These are phyloP conservation scores for Clonostachys rhizophaga DNA, from an alignment of 2,329 filamentous ascomycete genomes.

Conservation along the genomic window DNA sequence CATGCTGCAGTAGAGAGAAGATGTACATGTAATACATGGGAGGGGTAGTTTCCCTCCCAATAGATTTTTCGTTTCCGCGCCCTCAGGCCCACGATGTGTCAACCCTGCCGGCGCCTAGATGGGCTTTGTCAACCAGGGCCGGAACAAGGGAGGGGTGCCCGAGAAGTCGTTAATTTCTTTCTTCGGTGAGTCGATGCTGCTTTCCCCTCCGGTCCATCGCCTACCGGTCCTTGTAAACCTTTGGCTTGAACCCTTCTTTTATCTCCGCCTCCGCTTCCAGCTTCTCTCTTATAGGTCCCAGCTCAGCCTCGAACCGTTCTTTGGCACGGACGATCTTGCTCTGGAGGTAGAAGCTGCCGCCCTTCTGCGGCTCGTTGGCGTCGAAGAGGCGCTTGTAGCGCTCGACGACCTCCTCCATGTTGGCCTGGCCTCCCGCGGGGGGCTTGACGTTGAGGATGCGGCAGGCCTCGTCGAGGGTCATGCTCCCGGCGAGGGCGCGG, in stretches of 20 bases:
- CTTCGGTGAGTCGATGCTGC: no score
- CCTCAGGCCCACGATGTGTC: background rate
- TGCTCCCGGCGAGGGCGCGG: constrained; percentile 58
- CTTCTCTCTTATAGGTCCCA: constrained; percentile 67
- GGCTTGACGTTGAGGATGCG: constrained; percentile 95
- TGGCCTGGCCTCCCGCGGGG: constrained; percentile 66
- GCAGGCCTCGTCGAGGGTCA: constrained; percentile 95
- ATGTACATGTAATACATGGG: constrained; percentile 36
- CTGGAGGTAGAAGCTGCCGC: constrained; percentile 96
- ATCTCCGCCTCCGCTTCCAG: constrained; percentile 71
- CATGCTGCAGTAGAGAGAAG: constrained; percentile 51
- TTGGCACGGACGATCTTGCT: constrained; percentile 92
- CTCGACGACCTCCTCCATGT: constrained; percentile 74
- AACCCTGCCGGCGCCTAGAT: constrained; percentile 1
- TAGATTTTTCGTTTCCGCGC: background rate
- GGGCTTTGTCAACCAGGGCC: background rate
- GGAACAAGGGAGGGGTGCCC: background rate
- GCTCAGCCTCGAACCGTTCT: constrained; percentile 86
- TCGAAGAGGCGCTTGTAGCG: constrained; percentile 96
- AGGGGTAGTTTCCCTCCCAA: background rate
- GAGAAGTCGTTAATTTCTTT: background rate
- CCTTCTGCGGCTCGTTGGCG: constrained; percentile 88
- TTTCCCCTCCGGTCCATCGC: background rate
- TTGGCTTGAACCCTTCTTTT: constrained; percentile 87
- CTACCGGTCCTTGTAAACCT: constrained; percentile 84